phyloP scores from a whole-genome alignment of 805 yeast genomes.

The Ogataea paraovalis region DNA sequence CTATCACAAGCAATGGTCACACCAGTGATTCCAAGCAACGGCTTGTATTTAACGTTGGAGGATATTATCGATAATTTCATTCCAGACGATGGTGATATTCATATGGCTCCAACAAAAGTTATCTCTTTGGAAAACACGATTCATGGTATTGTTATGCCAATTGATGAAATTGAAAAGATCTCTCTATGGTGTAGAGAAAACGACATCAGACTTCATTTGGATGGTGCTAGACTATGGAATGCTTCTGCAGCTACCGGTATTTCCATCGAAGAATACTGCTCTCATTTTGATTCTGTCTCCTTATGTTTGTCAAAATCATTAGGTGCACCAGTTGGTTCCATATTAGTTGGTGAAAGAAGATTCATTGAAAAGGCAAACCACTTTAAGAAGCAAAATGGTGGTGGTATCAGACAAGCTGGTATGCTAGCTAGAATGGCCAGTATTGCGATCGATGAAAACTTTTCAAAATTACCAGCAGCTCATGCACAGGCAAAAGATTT shows the following conservation, averaged over 20 bases:
- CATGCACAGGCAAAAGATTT: constrained; percentile 48
- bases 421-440: constrained; percentile 73
- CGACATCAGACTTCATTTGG: constrained; percentile 67
- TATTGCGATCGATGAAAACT: constrained; percentile 67
- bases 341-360: constrained; percentile 61
- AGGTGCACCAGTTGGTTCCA: constrained; percentile 90
- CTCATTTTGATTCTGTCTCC: constrained; percentile 77
- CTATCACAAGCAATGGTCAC: constrained; percentile 86
- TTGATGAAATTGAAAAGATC: constrained; percentile 68
- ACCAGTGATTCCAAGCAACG: constrained; percentile 70
- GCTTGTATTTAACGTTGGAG: constrained; percentile 68
- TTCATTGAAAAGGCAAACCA: constrained; percentile 70
- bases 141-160: constrained; percentile 74
- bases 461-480: constrained; percentile 46
- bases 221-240: constrained; percentile 89
- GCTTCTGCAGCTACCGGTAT: constrained; percentile 72
- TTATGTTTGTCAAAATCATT: constrained; percentile 81
- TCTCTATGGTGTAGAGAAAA: constrained; percentile 61
- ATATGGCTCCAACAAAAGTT: constrained; percentile 79
- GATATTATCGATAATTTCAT: constrained; percentile 58
- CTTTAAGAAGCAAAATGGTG: constrained; percentile 86
- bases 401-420: constrained; percentile 87
- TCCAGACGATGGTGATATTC: constrained; percentile 80
- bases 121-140: constrained; percentile 82
- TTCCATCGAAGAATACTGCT: constrained; percentile 64